Evolutionary conservation across 1,284 basidiomycete genomes (phyloP).

Genomic region (Bjerkandera adusta): DNA sequence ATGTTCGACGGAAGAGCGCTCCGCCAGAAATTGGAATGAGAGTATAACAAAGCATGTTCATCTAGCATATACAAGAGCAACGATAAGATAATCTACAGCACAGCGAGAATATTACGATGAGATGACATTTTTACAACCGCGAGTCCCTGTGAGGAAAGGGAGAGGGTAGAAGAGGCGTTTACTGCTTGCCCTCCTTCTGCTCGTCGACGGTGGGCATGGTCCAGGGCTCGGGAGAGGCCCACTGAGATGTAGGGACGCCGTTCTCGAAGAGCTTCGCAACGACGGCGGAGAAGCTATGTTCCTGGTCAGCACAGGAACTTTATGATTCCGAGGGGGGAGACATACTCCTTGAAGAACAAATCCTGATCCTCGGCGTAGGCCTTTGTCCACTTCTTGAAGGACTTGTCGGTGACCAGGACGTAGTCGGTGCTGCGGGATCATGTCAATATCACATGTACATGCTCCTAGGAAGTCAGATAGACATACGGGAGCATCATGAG

Average conservation of each 20-base stretch:
- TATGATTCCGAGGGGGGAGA: slow-evolving; percentile 17
- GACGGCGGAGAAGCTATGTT: slow-evolving; percentile 73
- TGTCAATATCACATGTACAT: neutral
- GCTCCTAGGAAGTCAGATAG: slow-evolving; percentile 1
- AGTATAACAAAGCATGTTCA: too few species aligned
- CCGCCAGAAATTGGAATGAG: too few species aligned
- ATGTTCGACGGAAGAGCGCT: too few species aligned
- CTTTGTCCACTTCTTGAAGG: slow-evolving; percentile 83
- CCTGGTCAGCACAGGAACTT: slow-evolving; percentile 8
- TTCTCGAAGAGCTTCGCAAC: slow-evolving; percentile 83
- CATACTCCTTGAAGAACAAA: slow-evolving; percentile 88
- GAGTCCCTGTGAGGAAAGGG: too few species aligned
- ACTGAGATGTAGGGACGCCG: slow-evolving; percentile 82
- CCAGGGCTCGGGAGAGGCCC: slow-evolving; percentile 69
- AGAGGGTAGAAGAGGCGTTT: too few species aligned
- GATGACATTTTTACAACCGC: too few species aligned
- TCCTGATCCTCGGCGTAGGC: slow-evolving; percentile 82
- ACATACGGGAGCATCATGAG: slow-evolving; percentile 96
- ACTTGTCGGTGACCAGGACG: slow-evolving; percentile 82
- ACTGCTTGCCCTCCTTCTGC: slow-evolving; percentile 33
- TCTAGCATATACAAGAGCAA: too few species aligned
- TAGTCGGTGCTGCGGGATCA: slow-evolving; percentile 67
- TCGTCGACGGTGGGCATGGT: slow-evolving; percentile 64
- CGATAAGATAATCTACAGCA: too few species aligned
- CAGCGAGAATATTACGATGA: too few species aligned